A percentile compares a stretch with the other conserved stretches of the same genome.
Evolutionary conservation across 176 grass and related monocot genomes (phyloP).

Genomic region (Bothriochloa decipiens): DNA sequence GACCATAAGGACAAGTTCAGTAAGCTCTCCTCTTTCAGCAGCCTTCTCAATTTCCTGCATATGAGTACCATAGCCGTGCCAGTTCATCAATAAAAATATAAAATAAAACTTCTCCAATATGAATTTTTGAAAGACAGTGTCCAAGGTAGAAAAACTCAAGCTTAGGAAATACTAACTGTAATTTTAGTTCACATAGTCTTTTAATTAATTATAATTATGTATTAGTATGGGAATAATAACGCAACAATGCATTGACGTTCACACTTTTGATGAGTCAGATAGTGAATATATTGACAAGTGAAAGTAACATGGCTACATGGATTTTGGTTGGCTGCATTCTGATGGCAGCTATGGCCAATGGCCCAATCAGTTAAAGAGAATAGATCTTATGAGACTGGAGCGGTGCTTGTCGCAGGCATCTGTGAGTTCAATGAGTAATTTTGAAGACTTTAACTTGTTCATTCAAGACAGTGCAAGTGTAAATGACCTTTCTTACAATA

Average conservation of each 20-base stretch:
- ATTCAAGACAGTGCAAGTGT: constrained; percentile 1
- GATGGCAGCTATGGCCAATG: constrained; percentile 3
- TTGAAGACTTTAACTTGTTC: background rate
- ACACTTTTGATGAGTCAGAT: constrained; percentile 7
- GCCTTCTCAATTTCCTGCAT: constrained; percentile 87
- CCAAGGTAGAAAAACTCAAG: background rate
- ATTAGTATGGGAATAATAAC: background rate
- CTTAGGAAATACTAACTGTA: background rate
- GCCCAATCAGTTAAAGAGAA: background rate
- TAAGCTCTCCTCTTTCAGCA: constrained; percentile 91
- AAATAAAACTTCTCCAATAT: constrained; percentile 32
- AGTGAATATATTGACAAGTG: constrained; percentile 19
- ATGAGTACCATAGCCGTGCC: background rate
- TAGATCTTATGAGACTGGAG: constrained; percentile 16
- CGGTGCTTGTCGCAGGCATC: background rate
- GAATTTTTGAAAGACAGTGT: background rate
- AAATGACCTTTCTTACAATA: background rate
- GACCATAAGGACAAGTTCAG: constrained; percentile 89
- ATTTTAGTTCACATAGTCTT: background rate
- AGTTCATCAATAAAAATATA: background rate
- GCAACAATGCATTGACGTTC: constrained; percentile 3
- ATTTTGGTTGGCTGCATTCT: constrained; percentile 12
- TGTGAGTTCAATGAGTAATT: background rate
- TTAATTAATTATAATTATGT: too few relatives aligned
- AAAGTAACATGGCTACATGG: background rate